These are phyloP conservation scores for Schizochytrium sp. DNA, from an alignment of 108 stramenopile genomes.

Conservation along the genomic window DNA sequence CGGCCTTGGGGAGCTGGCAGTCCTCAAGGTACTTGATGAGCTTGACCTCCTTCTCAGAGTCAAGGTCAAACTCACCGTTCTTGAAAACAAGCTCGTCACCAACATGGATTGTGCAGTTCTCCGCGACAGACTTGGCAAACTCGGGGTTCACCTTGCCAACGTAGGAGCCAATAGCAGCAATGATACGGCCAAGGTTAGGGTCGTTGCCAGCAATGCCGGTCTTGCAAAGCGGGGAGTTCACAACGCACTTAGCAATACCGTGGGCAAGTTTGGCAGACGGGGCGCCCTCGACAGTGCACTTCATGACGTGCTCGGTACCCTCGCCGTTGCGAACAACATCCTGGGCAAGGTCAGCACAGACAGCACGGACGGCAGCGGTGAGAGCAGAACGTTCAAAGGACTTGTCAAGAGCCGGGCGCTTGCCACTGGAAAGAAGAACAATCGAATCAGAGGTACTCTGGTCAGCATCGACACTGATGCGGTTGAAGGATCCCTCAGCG, in stretches of 20 bases:
- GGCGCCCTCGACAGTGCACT: slow-evolving; percentile 85
- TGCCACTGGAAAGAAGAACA: slow-evolving; percentile 85
- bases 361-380: slow-evolving; percentile 80
- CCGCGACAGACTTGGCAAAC: neutral
- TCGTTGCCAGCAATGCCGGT: slow-evolving; percentile 96
- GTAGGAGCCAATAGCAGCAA: slow-evolving; percentile 91
- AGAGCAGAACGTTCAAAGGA: slow-evolving; percentile 80
- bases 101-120: slow-evolving; percentile 66
- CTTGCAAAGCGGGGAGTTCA: slow-evolving; percentile 94
- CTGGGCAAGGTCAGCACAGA: slow-evolving; percentile 84
- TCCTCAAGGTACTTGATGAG: slow-evolving; percentile 88
- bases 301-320: slow-evolving; percentile 96
- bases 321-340: slow-evolving; percentile 98
- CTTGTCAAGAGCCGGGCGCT: slow-evolving; percentile 72
- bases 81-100: slow-evolving; percentile 89
- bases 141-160: slow-evolving; percentile 82
- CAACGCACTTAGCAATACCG: slow-evolving; percentile 87
- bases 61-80: slow-evolving; percentile 90
- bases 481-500: slow-evolving; percentile 88
- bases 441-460: slow-evolving; percentile 93
- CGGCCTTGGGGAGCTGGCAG: slow-evolving; percentile 81
- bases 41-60: slow-evolving; percentile 88
- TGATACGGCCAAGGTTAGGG: slow-evolving; percentile 97
- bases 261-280: slow-evolving; percentile 85
- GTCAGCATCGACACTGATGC: slow-evolving; percentile 94